Evolutionary conservation across 2,329 filamentous ascomycete species (phyloP).

Genomic region (Tympanopsis confertula): DNA sequence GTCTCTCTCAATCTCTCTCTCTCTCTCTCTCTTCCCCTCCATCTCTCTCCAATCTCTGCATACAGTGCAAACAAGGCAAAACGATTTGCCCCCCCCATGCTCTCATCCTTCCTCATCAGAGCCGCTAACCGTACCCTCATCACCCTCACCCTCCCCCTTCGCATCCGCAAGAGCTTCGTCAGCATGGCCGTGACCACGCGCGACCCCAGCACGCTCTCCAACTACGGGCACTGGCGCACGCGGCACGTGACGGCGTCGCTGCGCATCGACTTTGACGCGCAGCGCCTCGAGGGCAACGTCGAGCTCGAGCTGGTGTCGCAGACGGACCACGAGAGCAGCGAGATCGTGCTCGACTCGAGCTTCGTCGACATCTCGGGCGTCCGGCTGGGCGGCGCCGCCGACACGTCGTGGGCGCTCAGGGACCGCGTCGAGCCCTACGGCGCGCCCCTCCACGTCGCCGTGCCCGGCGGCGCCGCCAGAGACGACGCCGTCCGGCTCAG

Average conservation of each 20-base stretch:
- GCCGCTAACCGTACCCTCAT: too few relatives aligned
- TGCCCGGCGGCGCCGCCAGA: conserved; percentile 40
- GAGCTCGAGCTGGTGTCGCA: conserved; percentile 66
- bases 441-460: conserved; percentile 54
- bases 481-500: conserved; percentile 40
- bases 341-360: conserved; percentile 83
- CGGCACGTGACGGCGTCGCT: conserved; percentile 74
- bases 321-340: conserved; percentile 59
- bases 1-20: too few relatives aligned
- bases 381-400: conserved; percentile 51
- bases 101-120: too few relatives aligned
- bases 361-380: conserved; percentile 65
- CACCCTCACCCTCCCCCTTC: too few relatives aligned
- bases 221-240: conserved; percentile 80
- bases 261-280: conserved; percentile 71
- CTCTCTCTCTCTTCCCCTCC: too few relatives aligned
- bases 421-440: conserved; percentile 64
- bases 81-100: too few relatives aligned
- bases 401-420: conserved; percentile 57
- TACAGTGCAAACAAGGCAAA: too few relatives aligned
- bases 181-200: conserved; percentile 28
- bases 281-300: conserved; percentile 67
- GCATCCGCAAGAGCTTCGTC: too few relatives aligned
- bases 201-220: conserved; percentile 83
- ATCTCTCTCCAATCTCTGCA: too few relatives aligned